A percentile compares a stretch with the other conserved stretches of the same genome.
Conservation (phyloP, 768 basidiomycete species). For the Paxillus involutus region DNA sequence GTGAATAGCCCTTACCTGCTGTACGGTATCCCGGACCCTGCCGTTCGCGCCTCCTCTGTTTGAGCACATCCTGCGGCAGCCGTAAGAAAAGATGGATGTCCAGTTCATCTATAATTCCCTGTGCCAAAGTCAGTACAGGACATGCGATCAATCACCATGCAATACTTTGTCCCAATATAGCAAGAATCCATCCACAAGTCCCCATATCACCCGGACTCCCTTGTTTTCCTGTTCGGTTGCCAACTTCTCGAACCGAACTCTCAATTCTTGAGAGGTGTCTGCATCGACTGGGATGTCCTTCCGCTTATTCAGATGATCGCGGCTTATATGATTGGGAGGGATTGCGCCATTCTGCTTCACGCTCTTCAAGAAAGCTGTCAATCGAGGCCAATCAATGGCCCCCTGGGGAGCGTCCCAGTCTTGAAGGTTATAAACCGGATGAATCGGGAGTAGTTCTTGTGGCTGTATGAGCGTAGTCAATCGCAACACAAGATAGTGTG, state of each 20-base stretch:
- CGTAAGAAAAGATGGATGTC: slow-evolving; percentile 86
- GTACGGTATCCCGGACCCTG: slow-evolving; percentile 74
- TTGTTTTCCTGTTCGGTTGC: slow-evolving; percentile 38
- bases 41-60: slow-evolving; percentile 72
- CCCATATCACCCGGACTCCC: slow-evolving; percentile 66
- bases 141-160: background rate
- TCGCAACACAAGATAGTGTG: background rate
- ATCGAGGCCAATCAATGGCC: slow-evolving; percentile 82
- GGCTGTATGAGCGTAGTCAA: slow-evolving; percentile 17
- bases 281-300: slow-evolving; percentile 62
- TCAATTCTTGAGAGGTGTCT: slow-evolving; percentile 49
- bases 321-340: slow-evolving; percentile 71
- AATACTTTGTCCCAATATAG: slow-evolving; percentile 86
- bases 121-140: slow-evolving; percentile 1
- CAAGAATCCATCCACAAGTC: slow-evolving; percentile 90
- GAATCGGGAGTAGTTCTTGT: slow-evolving; percentile 35
- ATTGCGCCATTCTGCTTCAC: slow-evolving; percentile 69
- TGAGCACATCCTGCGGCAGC: slow-evolving; percentile 74
- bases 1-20: slow-evolving; percentile 58
- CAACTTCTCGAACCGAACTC: slow-evolving; percentile 48
- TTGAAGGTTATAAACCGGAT: slow-evolving; percentile 75
- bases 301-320: slow-evolving; percentile 91
- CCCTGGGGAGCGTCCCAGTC: slow-evolving; percentile 94
- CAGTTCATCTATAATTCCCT: slow-evolving; percentile 70
- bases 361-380: slow-evolving; percentile 59